Evolutionary conservation across 176 grass and related monocot species (phyloP).

Genomic region (sorghum (Sorghum bicolor)): DNA sequence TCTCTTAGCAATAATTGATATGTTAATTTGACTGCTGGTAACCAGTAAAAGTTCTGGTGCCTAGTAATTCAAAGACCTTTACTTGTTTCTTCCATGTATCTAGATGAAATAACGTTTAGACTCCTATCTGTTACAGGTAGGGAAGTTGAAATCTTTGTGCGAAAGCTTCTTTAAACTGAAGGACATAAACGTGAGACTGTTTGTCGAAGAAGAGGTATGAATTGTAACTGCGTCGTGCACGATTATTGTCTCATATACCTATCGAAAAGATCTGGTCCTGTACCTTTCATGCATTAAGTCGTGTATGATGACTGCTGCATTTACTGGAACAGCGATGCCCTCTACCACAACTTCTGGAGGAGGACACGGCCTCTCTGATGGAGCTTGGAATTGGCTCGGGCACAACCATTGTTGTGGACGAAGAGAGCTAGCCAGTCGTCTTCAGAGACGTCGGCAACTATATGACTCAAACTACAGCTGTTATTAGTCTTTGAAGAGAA

Average conservation of each 20-base stretch:
- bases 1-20: background rate
- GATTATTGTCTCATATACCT: background rate
- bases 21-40: background rate
- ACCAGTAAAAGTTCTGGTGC: background rate
- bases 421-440: constrained; percentile 64
- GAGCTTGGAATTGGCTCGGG: constrained; percentile 63
- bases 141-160: constrained; percentile 76
- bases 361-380: constrained; percentile 68
- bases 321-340: constrained; percentile 53
- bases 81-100: background rate
- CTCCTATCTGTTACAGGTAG: constrained; percentile 23
- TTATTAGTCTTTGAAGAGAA: background rate
- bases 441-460: background rate
- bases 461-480: background rate
- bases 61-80: background rate
- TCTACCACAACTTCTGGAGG: constrained; percentile 56
- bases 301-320: background rate
- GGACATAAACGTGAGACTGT: constrained; percentile 65
- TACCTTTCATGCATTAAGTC: background rate
- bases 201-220: constrained; percentile 86
- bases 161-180: constrained; percentile 95
- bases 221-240: background rate
- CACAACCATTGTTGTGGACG: constrained; percentile 67
- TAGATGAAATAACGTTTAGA: background rate
- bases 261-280: background rate